Evolutionary conservation across 1,284 basidiomycete genomes (phyloP).

Genomic region (Microbotryomycetes sp.): DNA sequence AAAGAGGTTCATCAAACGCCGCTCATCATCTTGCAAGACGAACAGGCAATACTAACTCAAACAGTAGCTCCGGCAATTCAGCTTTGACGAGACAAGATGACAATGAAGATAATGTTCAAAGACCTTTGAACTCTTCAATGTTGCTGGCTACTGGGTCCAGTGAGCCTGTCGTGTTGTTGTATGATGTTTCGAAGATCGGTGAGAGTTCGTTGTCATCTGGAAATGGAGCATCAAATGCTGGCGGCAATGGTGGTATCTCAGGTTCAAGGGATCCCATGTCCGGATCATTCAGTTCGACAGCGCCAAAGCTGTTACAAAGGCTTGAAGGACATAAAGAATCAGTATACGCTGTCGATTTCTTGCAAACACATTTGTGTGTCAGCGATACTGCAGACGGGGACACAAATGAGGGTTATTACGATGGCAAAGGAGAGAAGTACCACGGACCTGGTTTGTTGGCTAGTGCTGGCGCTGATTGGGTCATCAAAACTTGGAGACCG

Average conservation of each 20-base stretch:
- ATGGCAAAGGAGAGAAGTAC: background rate
- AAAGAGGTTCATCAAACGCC: background rate
- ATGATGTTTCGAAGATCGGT: background rate
- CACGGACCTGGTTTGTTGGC: background rate
- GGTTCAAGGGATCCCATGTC: background rate
- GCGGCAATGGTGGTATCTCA: background rate
- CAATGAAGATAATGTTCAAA: background rate
- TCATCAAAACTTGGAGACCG: background rate
- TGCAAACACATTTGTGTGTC: background rate
- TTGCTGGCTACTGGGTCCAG: conserved; percentile 2
- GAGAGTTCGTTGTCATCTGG: background rate
- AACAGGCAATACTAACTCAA: background rate
- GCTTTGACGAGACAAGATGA: background rate
- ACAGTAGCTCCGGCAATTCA: background rate
- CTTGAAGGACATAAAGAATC: conserved; percentile 5
- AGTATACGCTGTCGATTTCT: conserved; percentile 8
- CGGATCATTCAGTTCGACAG: background rate
- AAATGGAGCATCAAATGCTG: background rate
- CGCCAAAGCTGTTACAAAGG: background rate
- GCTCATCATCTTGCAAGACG: background rate
- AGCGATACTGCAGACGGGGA: background rate
- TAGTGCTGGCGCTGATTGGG: conserved; percentile 2
- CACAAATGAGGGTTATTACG: background rate
- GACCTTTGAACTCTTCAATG: conserved; percentile 1
- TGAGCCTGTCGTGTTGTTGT: conserved; percentile 9